Conservation (phyloP, 2,329 filamentous ascomycete species). For the Acrodontium crateriforme region DNA sequence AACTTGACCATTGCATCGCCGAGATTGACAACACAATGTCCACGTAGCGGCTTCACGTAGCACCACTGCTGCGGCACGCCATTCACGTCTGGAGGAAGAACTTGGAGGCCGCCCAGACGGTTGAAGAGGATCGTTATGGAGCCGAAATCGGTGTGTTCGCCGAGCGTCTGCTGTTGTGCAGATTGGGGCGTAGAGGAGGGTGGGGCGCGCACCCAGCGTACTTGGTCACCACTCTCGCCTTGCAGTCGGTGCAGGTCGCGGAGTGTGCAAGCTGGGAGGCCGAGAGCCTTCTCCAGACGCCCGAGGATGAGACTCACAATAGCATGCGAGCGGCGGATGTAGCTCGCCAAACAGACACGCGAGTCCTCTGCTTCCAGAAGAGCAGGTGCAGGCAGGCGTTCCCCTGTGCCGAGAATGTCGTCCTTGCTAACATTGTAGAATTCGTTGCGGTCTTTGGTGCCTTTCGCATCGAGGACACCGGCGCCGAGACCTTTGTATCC, state of each 20-base stretch:
- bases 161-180: constrained; percentile 30
- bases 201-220: constrained; percentile 38
- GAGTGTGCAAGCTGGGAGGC: constrained; percentile 28
- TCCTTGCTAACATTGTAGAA: constrained; percentile 44
- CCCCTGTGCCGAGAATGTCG: constrained; percentile 31
- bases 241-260: constrained; percentile 31
- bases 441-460: constrained; percentile 37
- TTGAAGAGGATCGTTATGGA: constrained; percentile 43
- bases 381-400: constrained; percentile 29
- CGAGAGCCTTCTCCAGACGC: constrained; percentile 30
- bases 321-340: constrained; percentile 30
- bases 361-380: constrained; percentile 24
- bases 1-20: constrained; percentile 34
- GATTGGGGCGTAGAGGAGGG: constrained; percentile 30
- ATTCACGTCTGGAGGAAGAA: constrained; percentile 35
- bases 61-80: constrained; percentile 26
- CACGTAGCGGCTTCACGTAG: constrained; percentile 37
- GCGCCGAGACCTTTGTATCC: constrained; percentile 27
- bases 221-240: constrained; percentile 34
- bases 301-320: constrained; percentile 32
- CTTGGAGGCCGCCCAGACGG: constrained; percentile 39
- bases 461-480: constrained; percentile 32
- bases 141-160: constrained; percentile 43
- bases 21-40: constrained; percentile 33
- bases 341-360: constrained; percentile 26